Evolutionary conservation across 73 alveolate genomes (phyloP).

Genomic region (Urostyla sp.): DNA sequence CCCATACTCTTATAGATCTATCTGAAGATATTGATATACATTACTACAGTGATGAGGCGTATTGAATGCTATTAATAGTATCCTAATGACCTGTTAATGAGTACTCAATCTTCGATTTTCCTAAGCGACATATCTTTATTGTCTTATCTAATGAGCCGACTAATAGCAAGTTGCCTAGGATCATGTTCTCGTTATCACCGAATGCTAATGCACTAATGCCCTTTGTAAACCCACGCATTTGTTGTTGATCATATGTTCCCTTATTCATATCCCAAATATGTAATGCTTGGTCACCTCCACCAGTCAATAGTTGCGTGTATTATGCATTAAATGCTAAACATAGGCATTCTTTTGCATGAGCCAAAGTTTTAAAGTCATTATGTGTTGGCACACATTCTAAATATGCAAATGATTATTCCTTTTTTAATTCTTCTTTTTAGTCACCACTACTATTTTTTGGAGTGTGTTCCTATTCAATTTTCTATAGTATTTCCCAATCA

Average conservation of each 20-base stretch:
- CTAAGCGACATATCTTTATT: conserved; percentile 79
- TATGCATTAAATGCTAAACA: conserved; percentile 44
- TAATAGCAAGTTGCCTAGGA: conserved; percentile 47
- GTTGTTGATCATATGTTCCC: conserved; percentile 58
- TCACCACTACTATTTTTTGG: neutral
- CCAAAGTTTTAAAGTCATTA: conserved; percentile 46
- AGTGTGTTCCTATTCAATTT: neutral
- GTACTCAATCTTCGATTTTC: conserved; percentile 72
- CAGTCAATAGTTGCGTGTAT: conserved; percentile 63
- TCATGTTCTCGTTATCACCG: conserved; percentile 58
- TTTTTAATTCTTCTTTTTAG: neutral
- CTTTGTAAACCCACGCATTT: conserved; percentile 44
- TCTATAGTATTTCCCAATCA: neutral
- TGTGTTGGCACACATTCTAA: conserved; percentile 37
- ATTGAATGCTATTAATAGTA: conserved; percentile 74
- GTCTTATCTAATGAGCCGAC: conserved; percentile 89
- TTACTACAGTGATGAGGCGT: conserved; percentile 65
- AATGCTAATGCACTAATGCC: conserved; percentile 46
- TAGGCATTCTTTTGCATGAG: conserved; percentile 68
- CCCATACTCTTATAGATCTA: conserved; percentile 90
- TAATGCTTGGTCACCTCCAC: conserved; percentile 67
- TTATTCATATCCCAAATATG: conserved; percentile 74
- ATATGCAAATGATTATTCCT: neutral
- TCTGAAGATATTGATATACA: conserved; percentile 86
- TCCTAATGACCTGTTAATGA: conserved; percentile 87